Conservation (phyloP, 495 filamentous ascomycete genomes). For the Trypethelium eluteriae region DNA sequence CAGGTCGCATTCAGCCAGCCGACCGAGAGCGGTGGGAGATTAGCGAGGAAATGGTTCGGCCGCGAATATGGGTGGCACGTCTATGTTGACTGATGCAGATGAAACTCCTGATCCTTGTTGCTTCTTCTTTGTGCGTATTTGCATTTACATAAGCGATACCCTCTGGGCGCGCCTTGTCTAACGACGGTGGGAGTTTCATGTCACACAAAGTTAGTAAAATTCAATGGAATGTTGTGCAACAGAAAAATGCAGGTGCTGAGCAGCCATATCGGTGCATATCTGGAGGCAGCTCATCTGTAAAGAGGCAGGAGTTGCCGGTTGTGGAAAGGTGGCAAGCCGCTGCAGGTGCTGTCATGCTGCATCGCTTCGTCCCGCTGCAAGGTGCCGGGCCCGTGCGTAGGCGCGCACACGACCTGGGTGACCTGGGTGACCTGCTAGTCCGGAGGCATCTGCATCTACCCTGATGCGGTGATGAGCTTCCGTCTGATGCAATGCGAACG, state of each 20-base stretch:
- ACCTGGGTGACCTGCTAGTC: not conserved
- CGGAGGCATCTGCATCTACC: not conserved
- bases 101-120: not conserved
- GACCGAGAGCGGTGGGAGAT: slow-evolving; percentile 57
- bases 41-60: slow-evolving; percentile 60
- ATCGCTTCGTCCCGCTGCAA: slow-evolving; percentile 10
- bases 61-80: slow-evolving; percentile 35
- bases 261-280: too few relatives aligned
- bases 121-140: not conserved
- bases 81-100: slow-evolving; percentile 32
- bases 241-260: too few relatives aligned
- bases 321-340: not conserved
- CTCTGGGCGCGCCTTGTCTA: not conserved
- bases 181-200: not conserved
- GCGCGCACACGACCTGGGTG: not conserved
- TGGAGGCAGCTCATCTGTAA: too few relatives aligned
- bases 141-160: not conserved
- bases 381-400: not conserved
- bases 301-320: not conserved
- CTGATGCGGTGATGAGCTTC: not conserved
- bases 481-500: not conserved
- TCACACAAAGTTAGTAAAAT: not conserved
- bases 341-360: slow-evolving; percentile 12
- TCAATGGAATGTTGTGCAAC: not conserved
- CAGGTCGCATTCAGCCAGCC: slow-evolving; percentile 66